These are phyloP conservation scores for Rhizophora mangle DNA, from an alignment of 345 rosid species.

Conservation along the genomic window DNA sequence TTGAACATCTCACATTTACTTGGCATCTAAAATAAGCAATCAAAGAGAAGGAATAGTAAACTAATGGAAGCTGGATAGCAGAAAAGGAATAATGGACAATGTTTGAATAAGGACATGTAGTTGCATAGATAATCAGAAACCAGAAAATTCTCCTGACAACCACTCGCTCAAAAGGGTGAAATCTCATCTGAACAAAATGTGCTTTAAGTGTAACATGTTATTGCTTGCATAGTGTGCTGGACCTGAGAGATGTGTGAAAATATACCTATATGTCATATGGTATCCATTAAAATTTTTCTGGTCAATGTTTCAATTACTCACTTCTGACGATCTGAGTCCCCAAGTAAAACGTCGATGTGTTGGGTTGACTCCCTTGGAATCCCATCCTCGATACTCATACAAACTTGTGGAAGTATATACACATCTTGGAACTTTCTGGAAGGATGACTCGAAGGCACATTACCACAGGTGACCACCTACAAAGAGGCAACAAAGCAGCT, in stretches of 20 bases:
- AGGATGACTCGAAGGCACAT: constrained; percentile 93
- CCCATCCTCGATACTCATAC: constrained; percentile 96
- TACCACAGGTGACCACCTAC: constrained; percentile 97
- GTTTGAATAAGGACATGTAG: not conserved
- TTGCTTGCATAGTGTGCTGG: too few species aligned
- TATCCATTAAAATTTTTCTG: constrained; percentile 1
- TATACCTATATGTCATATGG: not conserved
- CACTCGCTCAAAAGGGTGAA: not conserved
- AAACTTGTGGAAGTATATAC: constrained; percentile 93
- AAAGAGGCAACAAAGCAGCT: constrained; percentile 10
- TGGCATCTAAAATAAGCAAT: constrained; percentile 7
- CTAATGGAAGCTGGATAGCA: not conserved
- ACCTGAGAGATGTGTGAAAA: not conserved
- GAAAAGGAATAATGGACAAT: not conserved
- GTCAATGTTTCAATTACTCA: constrained; percentile 38
- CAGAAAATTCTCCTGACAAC: not conserved
- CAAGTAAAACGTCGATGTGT: constrained; percentile 89
- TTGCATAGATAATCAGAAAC: not conserved
- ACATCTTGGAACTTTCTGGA: constrained; percentile 93
- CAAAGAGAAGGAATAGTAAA: not conserved
- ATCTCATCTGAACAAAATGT: too few species aligned
- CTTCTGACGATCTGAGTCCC: constrained; percentile 88
- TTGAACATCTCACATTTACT: not conserved
- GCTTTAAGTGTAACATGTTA: too few species aligned
- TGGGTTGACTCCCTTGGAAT: constrained; percentile 85